Base-by-base conservation (phyloP, 805 yeast genomes). In the Candida anglica region DNA sequence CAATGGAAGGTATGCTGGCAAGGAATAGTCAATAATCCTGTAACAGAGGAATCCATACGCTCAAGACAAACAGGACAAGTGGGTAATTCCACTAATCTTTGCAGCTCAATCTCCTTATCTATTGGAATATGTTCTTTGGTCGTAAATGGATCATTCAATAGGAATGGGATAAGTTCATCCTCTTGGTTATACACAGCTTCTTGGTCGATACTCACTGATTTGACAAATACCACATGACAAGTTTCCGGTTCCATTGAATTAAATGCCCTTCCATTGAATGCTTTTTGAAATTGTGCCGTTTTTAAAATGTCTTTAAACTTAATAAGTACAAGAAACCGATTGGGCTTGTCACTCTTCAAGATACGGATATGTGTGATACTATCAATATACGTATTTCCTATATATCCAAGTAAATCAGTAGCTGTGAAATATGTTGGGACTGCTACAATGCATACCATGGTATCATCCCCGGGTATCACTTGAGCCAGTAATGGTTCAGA, bases 1-100 rank as follows among this genome's bases (percentile, higher is more conserved):
- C 95, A 88, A 55, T 88, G 96, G 56, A 86, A 88, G 0, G 96
- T 86, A 53, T 88, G 97, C 52, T 86, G 96, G 42, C 96, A 89
- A 2, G 93, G 88, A 21, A 86, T 88, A 0, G 96, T 89, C 5
- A 87, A 60, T 8, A 88, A 64, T 0, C 97, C 97, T 0, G 95
- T 79, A 3, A 83, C 66, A 15, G 74, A 75, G 1, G 88, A 68
- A 51, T 88, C 97, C 81, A 88, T 79, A 39, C 94, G 66, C 47
- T 88, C 97, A 13, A 88, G 63, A 51, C 97, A 88, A 0, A 88
- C 96, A 0, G 96, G 96, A 50, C 97, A 88, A 0, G 93, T 84
- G 0, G 97, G 96, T 19, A 88, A 65, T 53, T 88, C 96, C 6
- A 71, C 46, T 19, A 48, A 11, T 17, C 22, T 32, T 15, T 30